Conservation (phyloP, 495 filamentous ascomycete genomes). For the Penicillium pulvis region DNA sequence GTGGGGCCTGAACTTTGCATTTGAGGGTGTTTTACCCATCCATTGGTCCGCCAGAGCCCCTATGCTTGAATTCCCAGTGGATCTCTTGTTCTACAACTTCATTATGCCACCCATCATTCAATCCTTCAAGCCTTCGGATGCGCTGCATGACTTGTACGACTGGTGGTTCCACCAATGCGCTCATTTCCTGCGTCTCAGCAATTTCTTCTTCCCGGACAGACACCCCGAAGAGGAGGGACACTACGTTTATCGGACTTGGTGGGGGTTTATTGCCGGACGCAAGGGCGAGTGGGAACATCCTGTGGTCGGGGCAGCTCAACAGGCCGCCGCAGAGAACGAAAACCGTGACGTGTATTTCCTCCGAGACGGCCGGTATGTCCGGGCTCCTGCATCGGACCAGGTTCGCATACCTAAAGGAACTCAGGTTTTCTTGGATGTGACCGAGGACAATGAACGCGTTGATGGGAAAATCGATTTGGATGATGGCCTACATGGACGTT, state of each 20-base stretch:
- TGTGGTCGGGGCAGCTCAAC: constrained; percentile 41
- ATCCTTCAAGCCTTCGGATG: constrained; percentile 81
- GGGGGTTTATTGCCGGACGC: constrained; percentile 44
- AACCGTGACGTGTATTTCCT: constrained; percentile 55
- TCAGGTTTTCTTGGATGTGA: constrained; percentile 78
- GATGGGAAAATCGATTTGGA: constrained; percentile 63
- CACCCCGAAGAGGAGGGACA: constrained; percentile 80
- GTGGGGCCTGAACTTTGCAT: constrained; percentile 74
- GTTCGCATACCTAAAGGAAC: constrained; percentile 87
- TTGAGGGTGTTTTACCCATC: constrained; percentile 77
- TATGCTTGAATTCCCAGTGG: constrained; percentile 90
- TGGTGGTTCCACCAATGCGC: constrained; percentile 98
- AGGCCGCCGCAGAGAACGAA: constrained; percentile 34
- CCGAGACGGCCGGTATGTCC: constrained; percentile 81
- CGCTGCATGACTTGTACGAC: constrained; percentile 78
- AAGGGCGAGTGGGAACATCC: constrained; percentile 54
- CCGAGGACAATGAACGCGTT: constrained; percentile 64
- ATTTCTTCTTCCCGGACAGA: constrained; percentile 90
- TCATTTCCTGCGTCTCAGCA: constrained; percentile 73
- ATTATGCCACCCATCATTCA: constrained; percentile 82
- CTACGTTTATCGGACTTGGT: constrained; percentile 58
- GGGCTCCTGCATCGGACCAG: constrained; percentile 88
- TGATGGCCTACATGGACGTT: constrained; percentile 63
- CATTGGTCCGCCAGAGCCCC: constrained; percentile 90
- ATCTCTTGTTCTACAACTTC: constrained; percentile 95